Evolutionary conservation across 1,139 yeast genomes (phyloP), one percentile per base, ranked within the genome.

Genomic region (Protomyces arabidopsidicola): DNA sequence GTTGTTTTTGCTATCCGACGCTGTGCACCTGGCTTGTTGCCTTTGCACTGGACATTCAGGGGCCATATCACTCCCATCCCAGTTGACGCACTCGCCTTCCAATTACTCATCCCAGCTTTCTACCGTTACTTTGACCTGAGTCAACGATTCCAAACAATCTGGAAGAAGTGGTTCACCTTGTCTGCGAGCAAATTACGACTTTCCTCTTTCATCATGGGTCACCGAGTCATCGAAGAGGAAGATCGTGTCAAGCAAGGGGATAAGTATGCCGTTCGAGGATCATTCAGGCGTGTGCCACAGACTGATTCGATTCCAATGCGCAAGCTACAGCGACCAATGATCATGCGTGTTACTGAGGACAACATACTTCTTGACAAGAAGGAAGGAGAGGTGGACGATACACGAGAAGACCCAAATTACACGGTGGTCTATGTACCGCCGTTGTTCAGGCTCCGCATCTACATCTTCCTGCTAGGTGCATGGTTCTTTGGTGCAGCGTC

Each of bases 351-450:
- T 1, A 87, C 95, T 0, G 87, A 84, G 69, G 87, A 86, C 70
- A 97, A 91, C 73, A 79, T 81, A 65, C 78, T 88, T 22, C 74
- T 86, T 31, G 82, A 79, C 55, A 68, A 75, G 2, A 78, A 78
- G 55, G 74, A 75, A 14, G 77, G 76, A 35, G 78, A 73, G 52
- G 74, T 74, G 1, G 72, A 72, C 1, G 73, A 73, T 39, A 76
- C 72, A 53, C 83, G 84, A 54, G 83, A 84, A 66, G 79, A 64
- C 16, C 51, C 64, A 1, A 60, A 83, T 1, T 89, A 91, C 72
- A 79, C 83, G 0, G 82, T 91, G 38, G 97, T 91, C 1, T 93
- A 91, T 75, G 79, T 90, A 62, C 98, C 98, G 2, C 96, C 96
- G 1, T 70, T 80, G 65, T 89, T 93, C 74, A 80, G 84, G 62